A percentile compares a stretch with the other conserved stretches of the same genome.
phyloP scores from a whole-genome alignment of 2,329 filamentous ascomycete genomes.

The Sodiomyces alkalinus region DNA sequence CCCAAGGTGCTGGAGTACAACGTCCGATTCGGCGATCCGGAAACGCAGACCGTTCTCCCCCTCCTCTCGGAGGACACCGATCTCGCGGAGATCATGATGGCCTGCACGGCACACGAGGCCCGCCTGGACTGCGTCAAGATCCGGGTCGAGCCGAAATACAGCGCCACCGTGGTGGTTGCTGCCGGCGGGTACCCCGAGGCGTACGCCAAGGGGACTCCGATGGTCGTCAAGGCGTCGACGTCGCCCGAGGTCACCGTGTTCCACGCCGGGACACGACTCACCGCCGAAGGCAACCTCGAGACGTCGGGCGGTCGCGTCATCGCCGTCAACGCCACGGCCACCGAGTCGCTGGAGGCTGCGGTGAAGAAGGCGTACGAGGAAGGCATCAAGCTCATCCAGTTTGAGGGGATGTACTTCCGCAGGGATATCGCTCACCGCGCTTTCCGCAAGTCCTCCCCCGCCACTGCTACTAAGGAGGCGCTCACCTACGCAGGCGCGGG shows the following conservation, averaged over 20 bases:
- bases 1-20: slow-evolving; percentile 80
- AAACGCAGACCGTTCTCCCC: slow-evolving; percentile 68
- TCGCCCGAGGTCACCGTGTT: slow-evolving; percentile 49
- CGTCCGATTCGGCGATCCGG: slow-evolving; percentile 76
- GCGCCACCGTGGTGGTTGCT: slow-evolving; percentile 72
- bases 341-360: slow-evolving; percentile 53
- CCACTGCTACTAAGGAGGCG: slow-evolving; percentile 28
- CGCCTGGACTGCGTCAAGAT: slow-evolving; percentile 52
- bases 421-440: slow-evolving; percentile 75
- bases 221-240: slow-evolving; percentile 22
- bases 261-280: slow-evolving; percentile 64
- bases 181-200: slow-evolving; percentile 71
- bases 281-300: slow-evolving; percentile 38
- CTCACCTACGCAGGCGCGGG: slow-evolving; percentile 90
- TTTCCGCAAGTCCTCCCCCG: slow-evolving; percentile 29
- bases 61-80: slow-evolving; percentile 62
- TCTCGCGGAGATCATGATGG: slow-evolving; percentile 69
- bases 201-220: slow-evolving; percentile 57
- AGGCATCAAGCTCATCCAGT: slow-evolving; percentile 52
- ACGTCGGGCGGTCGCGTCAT: slow-evolving; percentile 77
- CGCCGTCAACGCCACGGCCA: slow-evolving; percentile 56
- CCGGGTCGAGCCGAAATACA: slow-evolving; percentile 47
- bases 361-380: slow-evolving; percentile 67
- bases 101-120: slow-evolving; percentile 47
- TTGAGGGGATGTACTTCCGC: slow-evolving; percentile 71